phyloP scores from a whole-genome alignment of 805 yeast species.

The Wickerhamiella cacticola region DNA sequence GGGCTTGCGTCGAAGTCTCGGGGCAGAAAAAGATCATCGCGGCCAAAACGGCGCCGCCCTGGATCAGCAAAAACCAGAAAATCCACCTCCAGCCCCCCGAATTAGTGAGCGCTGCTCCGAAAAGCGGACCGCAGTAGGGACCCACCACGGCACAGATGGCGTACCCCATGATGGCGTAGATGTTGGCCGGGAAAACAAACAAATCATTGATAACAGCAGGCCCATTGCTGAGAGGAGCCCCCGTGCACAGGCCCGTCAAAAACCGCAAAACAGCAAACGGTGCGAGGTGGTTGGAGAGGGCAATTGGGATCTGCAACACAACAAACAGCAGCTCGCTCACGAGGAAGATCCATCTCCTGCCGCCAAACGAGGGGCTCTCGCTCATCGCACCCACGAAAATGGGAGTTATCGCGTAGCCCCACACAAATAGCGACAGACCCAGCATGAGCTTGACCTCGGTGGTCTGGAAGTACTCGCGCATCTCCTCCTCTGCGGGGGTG shows the following conservation, averaged over 20 bases:
- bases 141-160: conserved; percentile 44
- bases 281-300: conserved; percentile 39
- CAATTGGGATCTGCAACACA: conserved; percentile 46
- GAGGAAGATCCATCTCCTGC: conserved; percentile 40
- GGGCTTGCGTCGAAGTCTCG: conserved; percentile 38
- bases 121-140: conserved; percentile 44
- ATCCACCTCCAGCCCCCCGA: conserved; percentile 43
- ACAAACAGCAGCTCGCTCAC: conserved; percentile 37
- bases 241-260: conserved; percentile 42
- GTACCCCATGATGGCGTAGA: conserved; percentile 42
- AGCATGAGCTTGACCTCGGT: conserved; percentile 37
- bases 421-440: conserved; percentile 43
- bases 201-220: conserved; percentile 48
- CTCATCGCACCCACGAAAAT: conserved; percentile 44
- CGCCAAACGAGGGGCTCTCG: conserved; percentile 36
- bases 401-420: conserved; percentile 53
- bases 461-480: conserved; percentile 37
- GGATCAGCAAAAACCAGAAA: conserved; percentile 40
- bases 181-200: conserved; percentile 32
- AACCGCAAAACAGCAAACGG: conserved; percentile 41
- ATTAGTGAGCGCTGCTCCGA: conserved; percentile 41
- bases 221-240: conserved; percentile 47
- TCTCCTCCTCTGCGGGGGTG: conserved; percentile 40
- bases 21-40: conserved; percentile 35
- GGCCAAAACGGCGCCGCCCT: conserved; percentile 31